Evolutionary conservation across 805 yeast genomes (phyloP).

Genomic region (Metschnikowia lachancei): DNA sequence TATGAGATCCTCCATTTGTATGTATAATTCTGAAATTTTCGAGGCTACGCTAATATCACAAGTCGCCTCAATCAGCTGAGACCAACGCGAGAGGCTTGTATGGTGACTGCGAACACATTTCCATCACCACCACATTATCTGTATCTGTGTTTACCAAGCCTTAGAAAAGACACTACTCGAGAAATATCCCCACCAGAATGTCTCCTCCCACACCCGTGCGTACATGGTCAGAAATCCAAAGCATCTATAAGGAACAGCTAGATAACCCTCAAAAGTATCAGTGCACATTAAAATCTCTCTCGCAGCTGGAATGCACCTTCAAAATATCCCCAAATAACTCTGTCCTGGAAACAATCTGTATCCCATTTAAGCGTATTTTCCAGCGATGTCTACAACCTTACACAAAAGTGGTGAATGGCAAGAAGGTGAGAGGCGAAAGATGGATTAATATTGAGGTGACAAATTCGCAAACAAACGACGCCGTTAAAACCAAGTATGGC

Average conservation of each 20-base stretch:
- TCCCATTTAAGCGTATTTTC: conserved; percentile 43
- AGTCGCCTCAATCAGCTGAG: background rate
- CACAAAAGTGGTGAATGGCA: conserved; percentile 24
- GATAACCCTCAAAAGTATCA: conserved; percentile 30
- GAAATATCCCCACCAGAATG: conserved; percentile 23
- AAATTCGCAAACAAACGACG: conserved; percentile 32
- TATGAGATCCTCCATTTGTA: too few species aligned
- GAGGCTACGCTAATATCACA: too few species aligned
- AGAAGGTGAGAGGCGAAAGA: conserved; percentile 23
- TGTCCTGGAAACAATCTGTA: conserved; percentile 39
- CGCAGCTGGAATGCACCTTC: conserved; percentile 45
- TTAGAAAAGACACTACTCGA: background rate
- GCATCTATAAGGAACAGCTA: conserved; percentile 27
- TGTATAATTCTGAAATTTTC: too few species aligned
- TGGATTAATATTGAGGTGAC: conserved; percentile 44
- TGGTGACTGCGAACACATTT: conserved; percentile 1
- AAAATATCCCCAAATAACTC: conserved; percentile 23
- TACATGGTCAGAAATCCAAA: conserved; percentile 27
- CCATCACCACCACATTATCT: background rate
- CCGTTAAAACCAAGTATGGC: conserved; percentile 20
- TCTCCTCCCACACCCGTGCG: conserved; percentile 47
- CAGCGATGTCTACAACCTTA: conserved; percentile 37
- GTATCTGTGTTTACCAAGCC: background rate
- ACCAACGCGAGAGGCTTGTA: background rate
- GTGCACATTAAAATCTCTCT: conserved; percentile 34